These are phyloP conservation scores for Corynascus novoguineensis DNA, from an alignment of 495 filamentous ascomycete species.

Conservation along the genomic window DNA sequence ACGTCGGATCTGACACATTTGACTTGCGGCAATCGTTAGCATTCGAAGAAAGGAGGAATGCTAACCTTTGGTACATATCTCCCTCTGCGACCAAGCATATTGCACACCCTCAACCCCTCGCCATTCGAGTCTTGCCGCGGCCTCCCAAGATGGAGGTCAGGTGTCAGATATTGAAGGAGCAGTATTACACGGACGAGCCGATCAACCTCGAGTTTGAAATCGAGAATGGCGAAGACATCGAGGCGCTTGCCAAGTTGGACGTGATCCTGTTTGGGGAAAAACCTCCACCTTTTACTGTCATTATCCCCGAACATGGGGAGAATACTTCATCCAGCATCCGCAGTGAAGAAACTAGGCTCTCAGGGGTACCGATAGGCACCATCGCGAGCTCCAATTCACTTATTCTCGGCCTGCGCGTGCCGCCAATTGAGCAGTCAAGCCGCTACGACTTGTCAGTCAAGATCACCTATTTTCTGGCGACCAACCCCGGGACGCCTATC, in stretches of 20 bases:
- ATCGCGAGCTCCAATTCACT: conserved; percentile 49
- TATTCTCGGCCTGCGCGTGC: conserved; percentile 41
- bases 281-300: conserved; percentile 44
- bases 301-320: conserved; percentile 31
- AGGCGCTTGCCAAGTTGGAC: conserved; percentile 64
- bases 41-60: conserved; percentile 39
- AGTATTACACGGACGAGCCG: conserved; percentile 79
- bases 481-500: conserved; percentile 79
- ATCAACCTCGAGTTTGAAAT: conserved; percentile 63
- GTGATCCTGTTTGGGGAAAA: conserved; percentile 60
- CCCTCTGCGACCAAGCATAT: conserved; percentile 43
- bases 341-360: conserved; percentile 33
- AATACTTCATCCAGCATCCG: conserved; percentile 21
- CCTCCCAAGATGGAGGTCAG: conserved; percentile 85
- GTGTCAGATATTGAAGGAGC: conserved; percentile 52
- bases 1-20: conserved; percentile 59
- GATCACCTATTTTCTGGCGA: conserved; percentile 68
- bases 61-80: conserved; percentile 53
- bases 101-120: conserved; percentile 42
- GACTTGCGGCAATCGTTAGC: conserved; percentile 60
- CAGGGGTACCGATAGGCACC: conserved; percentile 32
- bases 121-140: conserved; percentile 71
- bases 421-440: conserved; percentile 46
- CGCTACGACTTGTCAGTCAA: conserved; percentile 67
- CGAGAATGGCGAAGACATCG: conserved; percentile 77